These are phyloP conservation scores for Cucurbita maxima DNA, from an alignment of 306 rosid species.

Conservation along the genomic window DNA sequence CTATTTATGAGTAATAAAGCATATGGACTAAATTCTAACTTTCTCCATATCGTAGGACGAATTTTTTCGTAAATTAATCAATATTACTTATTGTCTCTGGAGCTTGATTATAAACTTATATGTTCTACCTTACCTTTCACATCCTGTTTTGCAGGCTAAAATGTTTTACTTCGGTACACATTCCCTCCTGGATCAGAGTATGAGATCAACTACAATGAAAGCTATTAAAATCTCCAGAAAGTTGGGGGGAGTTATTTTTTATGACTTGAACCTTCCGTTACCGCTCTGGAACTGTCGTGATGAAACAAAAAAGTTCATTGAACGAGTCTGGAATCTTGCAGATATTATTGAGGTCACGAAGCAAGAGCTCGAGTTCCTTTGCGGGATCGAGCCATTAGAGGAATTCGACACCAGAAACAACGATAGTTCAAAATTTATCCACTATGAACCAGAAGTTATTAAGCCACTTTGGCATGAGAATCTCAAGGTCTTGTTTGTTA, in stretches of 20 bases:
- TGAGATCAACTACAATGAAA: constrained; percentile 70
- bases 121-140: constrained; percentile 2
- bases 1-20: too few relatives aligned
- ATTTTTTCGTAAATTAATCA: too few relatives aligned
- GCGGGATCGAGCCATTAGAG: constrained; percentile 64
- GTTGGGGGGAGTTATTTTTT: constrained; percentile 70
- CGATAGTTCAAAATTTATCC: constrained; percentile 61
- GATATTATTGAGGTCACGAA: constrained; percentile 88
- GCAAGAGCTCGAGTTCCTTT: constrained; percentile 88
- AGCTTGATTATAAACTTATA: not conserved
- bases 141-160: constrained; percentile 59
- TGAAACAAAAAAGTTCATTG: constrained; percentile 56
- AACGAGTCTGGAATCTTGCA: constrained; percentile 71
- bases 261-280: constrained; percentile 78
- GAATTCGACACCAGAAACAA: constrained; percentile 82
- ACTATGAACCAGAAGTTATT: constrained; percentile 50
- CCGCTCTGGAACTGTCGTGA: constrained; percentile 78
- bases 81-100: too few relatives aligned
- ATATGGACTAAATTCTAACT: too few relatives aligned
- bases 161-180: constrained; percentile 86
- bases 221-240: constrained; percentile 66
- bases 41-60: too few relatives aligned
- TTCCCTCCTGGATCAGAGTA: constrained; percentile 71
- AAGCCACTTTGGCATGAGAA: constrained; percentile 67
- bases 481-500: constrained; percentile 84